Percentiles rank a stretch among this genome's conserved stretches.
Evolutionary conservation across 2,329 filamentous ascomycete genomes (phyloP).

Genomic region (Clonostachys sp.): DNA sequence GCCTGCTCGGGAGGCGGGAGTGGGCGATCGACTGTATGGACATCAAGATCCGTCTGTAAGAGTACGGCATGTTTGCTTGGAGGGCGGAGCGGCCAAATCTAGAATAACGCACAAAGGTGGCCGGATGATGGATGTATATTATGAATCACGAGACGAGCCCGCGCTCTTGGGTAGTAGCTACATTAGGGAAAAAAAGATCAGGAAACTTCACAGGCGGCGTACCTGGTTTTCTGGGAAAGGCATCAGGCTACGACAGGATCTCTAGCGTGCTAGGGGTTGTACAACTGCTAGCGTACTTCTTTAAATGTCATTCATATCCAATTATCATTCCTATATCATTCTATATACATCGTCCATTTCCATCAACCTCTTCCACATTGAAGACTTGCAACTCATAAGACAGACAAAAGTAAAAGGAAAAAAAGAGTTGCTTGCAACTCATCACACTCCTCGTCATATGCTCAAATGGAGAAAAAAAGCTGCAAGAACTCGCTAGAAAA

Average conservation of each 20-base stretch:
- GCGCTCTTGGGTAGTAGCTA: no score
- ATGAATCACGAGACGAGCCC: no score
- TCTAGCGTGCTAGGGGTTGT: no score
- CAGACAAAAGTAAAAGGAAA: not conserved
- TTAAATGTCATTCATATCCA: not conserved
- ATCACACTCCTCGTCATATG: not conserved
- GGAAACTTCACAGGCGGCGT: no score
- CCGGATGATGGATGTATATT: not conserved
- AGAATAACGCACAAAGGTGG: not conserved
- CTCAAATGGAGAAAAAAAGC: no score
- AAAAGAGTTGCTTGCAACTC: not conserved
- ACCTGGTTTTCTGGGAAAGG: no score
- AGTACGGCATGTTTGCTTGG: no score
- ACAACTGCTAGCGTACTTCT: no score
- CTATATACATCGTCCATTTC: conserved; percentile 1
- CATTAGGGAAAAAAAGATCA: no score
- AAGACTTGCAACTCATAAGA: not conserved
- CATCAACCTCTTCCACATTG: not conserved
- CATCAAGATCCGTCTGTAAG: conserved; percentile 70
- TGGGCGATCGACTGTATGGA: conserved; percentile 92
- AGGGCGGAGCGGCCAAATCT: not conserved
- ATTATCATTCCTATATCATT: conserved; percentile 1
- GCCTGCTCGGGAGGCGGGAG: conserved; percentile 74
- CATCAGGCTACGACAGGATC: no score
- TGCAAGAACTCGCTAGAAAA: no score